Percentiles rank a stretch among this genome's conserved stretches.
phyloP scores from a whole-genome alignment of 129 eudicot species.

The sunflower (Helianthus annuus) region HanXRQr2.0-SUNRISE NC_035439.2:134790709-134791208 shows the following conservation, averaged over 20 bases:
- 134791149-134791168: constrained; percentile 67
- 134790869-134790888: constrained; percentile 44
- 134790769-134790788: constrained; percentile 83
- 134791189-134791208: constrained; percentile 88
- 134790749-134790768: constrained; percentile 70
- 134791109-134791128: constrained; percentile 88
- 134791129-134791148: constrained; percentile 84
- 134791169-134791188: constrained; percentile 88
- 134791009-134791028: constrained; percentile 98
- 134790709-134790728: constrained; percentile 69
- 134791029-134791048: constrained; percentile 98
- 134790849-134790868: constrained; percentile 67
- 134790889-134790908: constrained; percentile 11
- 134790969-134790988: constrained; percentile 90
- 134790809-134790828: constrained; percentile 75
- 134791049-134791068: constrained; percentile 79
- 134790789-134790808: constrained; percentile 75
- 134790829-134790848: constrained; percentile 92
- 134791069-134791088: constrained; percentile 92
- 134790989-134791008: constrained; percentile 94
- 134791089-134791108: constrained; percentile 90
- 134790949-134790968: constrained; percentile 98
- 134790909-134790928: constrained; percentile 69
- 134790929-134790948: constrained; percentile 79
- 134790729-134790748: constrained; percentile 56